phyloP scores from a whole-genome alignment of 2,329 filamentous ascomycete genomes.

The Fusarium sarcochroum region DNA sequence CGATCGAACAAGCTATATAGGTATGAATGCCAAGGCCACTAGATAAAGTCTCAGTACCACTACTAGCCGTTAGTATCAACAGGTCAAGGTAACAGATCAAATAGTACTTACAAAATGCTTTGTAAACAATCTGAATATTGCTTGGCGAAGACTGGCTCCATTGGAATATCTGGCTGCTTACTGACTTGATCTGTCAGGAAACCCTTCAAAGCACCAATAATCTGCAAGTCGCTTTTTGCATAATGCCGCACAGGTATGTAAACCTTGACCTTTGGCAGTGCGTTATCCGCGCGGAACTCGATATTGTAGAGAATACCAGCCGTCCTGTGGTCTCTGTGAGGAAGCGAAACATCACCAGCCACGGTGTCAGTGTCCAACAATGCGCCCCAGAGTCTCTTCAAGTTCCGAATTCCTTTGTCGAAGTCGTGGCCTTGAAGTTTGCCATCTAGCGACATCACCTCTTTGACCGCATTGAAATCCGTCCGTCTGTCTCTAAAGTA shows the following conservation, averaged over 20 bases:
- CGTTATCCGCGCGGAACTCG: conserved; percentile 45
- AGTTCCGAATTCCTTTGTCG: conserved; percentile 27
- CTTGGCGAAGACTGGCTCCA: not conserved
- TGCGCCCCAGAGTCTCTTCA: conserved; percentile 40
- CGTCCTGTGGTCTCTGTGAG: conserved; percentile 48
- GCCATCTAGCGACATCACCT: conserved; percentile 46
- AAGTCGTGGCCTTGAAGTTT: conserved; percentile 11
- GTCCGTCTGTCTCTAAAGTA: conserved; percentile 53
- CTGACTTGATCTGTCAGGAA: not conserved
- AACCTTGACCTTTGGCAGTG: conserved; percentile 48
- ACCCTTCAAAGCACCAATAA: not conserved
- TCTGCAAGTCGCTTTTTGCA: conserved; percentile 22
- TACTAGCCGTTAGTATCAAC: not conserved
- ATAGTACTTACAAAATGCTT: conserved; percentile 3
- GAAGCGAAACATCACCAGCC: conserved; percentile 32
- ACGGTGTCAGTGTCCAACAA: conserved; percentile 18
- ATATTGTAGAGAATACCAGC: conserved; percentile 54
- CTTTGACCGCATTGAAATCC: conserved; percentile 47
- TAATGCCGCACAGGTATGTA: conserved; percentile 56
- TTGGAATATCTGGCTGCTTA: fast-evolving
- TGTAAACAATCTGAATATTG: conserved; percentile 1
- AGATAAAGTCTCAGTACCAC: not conserved
- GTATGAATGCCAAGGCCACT: conserved; percentile 9
- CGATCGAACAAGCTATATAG: conserved; percentile 9
- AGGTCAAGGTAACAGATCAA: fast-evolving